A percentile compares a stretch with the other conserved stretches of the same genome.
Evolutionary conservation across 78 protist species (phyloP).

Genomic region (slime mould (Dictyostelium discoideum)): DNA sequence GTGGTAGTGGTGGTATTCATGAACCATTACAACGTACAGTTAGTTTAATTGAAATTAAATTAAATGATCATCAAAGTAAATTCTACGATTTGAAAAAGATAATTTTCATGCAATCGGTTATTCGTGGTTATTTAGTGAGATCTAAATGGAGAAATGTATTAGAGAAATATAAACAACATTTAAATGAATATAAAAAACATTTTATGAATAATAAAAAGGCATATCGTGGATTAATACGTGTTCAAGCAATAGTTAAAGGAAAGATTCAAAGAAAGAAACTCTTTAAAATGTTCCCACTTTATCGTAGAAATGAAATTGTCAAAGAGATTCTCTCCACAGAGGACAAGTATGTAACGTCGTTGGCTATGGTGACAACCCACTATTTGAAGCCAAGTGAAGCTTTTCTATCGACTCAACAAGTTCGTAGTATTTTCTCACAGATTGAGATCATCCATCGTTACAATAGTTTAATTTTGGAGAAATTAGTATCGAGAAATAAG

Average conservation of each 20-base stretch:
- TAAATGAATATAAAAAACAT: constrained; percentile 16
- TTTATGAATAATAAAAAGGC: constrained; percentile 28
- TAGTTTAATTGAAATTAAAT: constrained; percentile 1
- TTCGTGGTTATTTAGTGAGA: constrained; percentile 37
- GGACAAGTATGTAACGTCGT: constrained; percentile 35
- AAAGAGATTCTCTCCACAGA: constrained; percentile 66
- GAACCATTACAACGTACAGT: neutral
- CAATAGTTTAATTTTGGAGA: constrained; percentile 21
- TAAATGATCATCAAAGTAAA: neutral
- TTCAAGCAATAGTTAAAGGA: constrained; percentile 34
- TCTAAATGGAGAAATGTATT: neutral
- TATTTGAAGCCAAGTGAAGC: constrained; percentile 34
- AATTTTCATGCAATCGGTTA: constrained; percentile 9
- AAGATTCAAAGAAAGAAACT: constrained; percentile 52
- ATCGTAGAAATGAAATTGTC: constrained; percentile 75
- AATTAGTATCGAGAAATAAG: constrained; percentile 50
- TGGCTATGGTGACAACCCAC: constrained; percentile 16
- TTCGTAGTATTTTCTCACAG: constrained; percentile 57
- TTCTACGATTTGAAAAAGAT: constrained; percentile 25
- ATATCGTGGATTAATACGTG: constrained; percentile 31
- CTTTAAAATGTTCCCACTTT: constrained; percentile 28
- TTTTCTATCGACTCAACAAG: constrained; percentile 22
- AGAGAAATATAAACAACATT: neutral
- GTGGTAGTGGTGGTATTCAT: neutral
- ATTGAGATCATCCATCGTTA: constrained; percentile 57